phyloP scores from a whole-genome alignment of 2,329 filamentous ascomycete genomes.

The Aspergillus glaucus region DNA sequence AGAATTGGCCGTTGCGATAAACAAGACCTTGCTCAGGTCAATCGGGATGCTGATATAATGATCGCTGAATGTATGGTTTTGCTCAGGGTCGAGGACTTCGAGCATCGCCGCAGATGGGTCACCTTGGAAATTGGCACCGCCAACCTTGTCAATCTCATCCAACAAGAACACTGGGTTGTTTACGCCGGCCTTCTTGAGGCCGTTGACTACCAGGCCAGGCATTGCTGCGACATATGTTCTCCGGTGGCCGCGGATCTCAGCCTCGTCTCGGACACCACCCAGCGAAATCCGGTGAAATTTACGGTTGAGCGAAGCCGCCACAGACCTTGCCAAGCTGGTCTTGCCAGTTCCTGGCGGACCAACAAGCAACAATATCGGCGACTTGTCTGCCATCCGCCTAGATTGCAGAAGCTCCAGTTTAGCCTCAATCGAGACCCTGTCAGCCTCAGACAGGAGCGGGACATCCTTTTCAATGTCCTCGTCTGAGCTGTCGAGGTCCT shows the following conservation, averaged over 20 bases:
- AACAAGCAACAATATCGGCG: constrained; percentile 86
- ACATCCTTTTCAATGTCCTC: constrained; percentile 54
- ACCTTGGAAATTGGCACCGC: constrained; percentile 82
- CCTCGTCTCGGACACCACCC: constrained; percentile 90
- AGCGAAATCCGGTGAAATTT: constrained; percentile 97
- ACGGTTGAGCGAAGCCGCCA: constrained; percentile 82
- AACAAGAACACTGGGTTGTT: constrained; percentile 92
- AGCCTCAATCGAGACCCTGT: constrained; percentile 44
- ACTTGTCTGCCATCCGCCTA: constrained; percentile 87
- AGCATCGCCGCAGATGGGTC: constrained; percentile 97
- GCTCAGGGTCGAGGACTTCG: constrained; percentile 93
- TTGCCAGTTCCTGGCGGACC: constrained; percentile 94
- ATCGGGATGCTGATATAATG: constrained; percentile 96
- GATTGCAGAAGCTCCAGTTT: constrained; percentile 71
- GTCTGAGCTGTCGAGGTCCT: constrained; percentile 35
- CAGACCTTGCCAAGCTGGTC: constrained; percentile 87
- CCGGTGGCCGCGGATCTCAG: constrained; percentile 90
- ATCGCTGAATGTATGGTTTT: constrained; percentile 90
- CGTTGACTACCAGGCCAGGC: constrained; percentile 91
- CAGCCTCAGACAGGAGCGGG: constrained; percentile 40
- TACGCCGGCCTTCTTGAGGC: constrained; percentile 89
- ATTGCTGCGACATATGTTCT: constrained; percentile 98
- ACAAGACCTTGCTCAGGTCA: constrained; percentile 91
- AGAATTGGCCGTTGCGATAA: constrained; percentile 94
- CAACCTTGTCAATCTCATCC: constrained; percentile 97